Conservation (phyloP, 176 grass and related monocot species). For the Cocos nucifera region DNA sequence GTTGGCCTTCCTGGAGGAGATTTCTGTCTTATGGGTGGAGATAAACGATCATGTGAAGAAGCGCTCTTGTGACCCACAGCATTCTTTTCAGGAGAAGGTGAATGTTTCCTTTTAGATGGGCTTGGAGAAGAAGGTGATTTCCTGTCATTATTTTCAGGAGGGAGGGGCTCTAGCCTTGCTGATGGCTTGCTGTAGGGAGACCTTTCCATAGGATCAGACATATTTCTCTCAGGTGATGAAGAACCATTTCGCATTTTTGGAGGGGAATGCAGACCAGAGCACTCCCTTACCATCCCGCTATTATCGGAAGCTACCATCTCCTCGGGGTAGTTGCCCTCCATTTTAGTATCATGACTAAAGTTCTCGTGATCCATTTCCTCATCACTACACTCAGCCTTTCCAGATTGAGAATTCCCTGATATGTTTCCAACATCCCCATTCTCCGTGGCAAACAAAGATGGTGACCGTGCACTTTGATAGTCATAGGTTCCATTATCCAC, state of each 20-base stretch:
- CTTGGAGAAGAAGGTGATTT: conserved; percentile 34
- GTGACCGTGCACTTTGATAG: conserved; percentile 26
- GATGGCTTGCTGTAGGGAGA: conserved; percentile 25
- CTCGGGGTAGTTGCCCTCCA: conserved; percentile 29
- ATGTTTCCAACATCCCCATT: conserved; percentile 18
- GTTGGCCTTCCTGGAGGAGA: conserved; percentile 16
- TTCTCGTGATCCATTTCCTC: conserved; percentile 38
- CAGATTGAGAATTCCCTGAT: conserved; percentile 20
- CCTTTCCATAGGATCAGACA: conserved; percentile 27
- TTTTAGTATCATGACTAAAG: conserved; percentile 22
- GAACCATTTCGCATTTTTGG: conserved; percentile 28
- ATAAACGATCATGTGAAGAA: conserved; percentile 39
- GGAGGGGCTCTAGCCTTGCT: conserved; percentile 21
- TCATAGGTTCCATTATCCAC: conserved; percentile 22
- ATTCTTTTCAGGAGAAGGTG: conserved; percentile 45
- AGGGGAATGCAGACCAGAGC: conserved; percentile 8
- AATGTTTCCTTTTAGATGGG: conserved; percentile 20
- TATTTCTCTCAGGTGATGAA: conserved; percentile 25
- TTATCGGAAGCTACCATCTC: conserved; percentile 24
- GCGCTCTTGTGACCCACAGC: conserved; percentile 28
- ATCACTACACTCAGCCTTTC: conserved; percentile 30
- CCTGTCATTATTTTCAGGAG: conserved; percentile 15
- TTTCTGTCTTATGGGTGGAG: conserved; percentile 35
- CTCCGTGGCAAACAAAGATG: conserved; percentile 22
- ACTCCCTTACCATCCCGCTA: conserved; percentile 23